Evolutionary conservation across 2,329 filamentous ascomycete species (phyloP).

Genomic region (Claviceps africana): DNA sequence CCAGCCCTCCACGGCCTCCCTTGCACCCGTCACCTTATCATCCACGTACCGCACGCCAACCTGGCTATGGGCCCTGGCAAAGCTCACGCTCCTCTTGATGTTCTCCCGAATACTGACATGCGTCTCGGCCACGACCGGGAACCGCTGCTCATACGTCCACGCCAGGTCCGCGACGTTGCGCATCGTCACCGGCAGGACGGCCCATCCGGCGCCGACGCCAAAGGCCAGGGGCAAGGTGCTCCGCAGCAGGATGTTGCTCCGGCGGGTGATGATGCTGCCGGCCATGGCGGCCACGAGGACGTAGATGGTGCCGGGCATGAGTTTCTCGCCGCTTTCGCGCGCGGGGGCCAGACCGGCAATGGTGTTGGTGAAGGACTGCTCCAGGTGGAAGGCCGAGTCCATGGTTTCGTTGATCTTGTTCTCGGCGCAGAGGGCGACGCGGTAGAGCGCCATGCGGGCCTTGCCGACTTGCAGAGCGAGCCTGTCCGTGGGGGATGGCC

Average conservation of each 20-base stretch:
- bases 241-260: conserved; percentile 73
- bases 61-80: conserved; percentile 60
- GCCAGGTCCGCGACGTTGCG: conserved; percentile 71
- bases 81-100: conserved; percentile 54
- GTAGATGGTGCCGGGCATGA: conserved; percentile 83
- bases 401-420: conserved; percentile 71
- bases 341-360: conserved; percentile 78
- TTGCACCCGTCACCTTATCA: conserved; percentile 61
- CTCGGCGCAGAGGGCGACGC: conserved; percentile 60
- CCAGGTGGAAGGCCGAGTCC: conserved; percentile 67
- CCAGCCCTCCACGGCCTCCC: conserved; percentile 74
- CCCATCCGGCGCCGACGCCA: conserved; percentile 70
- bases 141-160: conserved; percentile 87
- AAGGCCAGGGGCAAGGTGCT: conserved; percentile 63
- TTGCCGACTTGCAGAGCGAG: conserved; percentile 70
- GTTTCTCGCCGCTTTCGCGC: conserved; percentile 70
- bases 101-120: conserved; percentile 61
- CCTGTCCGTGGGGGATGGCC: conserved; percentile 76
- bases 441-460: conserved; percentile 68
- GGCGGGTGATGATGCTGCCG: conserved; percentile 77
- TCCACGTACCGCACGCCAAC: conserved; percentile 61
- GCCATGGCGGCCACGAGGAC: conserved; percentile 92
- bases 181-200: conserved; percentile 78
- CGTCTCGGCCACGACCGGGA: conserved; percentile 68
- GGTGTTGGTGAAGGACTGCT: conserved; percentile 81